A percentile compares a stretch with the other conserved stretches of the same genome.
phyloP scores from a whole-genome alignment of 441 rosid genomes.

The Croton setiger region DNA sequence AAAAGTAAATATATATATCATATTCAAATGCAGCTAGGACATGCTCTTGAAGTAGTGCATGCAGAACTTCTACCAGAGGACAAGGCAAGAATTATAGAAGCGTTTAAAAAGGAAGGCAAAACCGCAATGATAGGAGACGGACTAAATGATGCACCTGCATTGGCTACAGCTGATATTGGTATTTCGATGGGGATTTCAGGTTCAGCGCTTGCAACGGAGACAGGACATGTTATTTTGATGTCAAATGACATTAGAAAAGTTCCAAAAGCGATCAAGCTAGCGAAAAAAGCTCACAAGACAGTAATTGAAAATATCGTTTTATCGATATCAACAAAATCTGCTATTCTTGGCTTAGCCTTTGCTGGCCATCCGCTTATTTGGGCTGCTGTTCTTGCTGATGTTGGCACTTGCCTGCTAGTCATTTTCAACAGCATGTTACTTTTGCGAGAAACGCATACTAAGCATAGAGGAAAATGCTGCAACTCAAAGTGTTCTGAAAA shows the following conservation, averaged over 20 bases:
- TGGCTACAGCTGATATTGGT: conserved; percentile 83
- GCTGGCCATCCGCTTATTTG: conserved; percentile 83
- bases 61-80: conserved; percentile 82
- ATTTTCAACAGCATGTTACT: conserved; percentile 81
- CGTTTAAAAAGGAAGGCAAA: conserved; percentile 53
- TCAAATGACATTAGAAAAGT: conserved; percentile 81
- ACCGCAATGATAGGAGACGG: conserved; percentile 95
- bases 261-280: conserved; percentile 60
- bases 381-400: conserved; percentile 90
- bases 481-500: conserved; percentile 16
- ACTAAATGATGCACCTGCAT: conserved; percentile 85
- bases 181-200: conserved; percentile 96
- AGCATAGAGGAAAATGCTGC: conserved; percentile 32
- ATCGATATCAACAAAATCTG: conserved; percentile 57
- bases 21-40: conserved; percentile 43
- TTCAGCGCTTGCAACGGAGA: conserved; percentile 84
- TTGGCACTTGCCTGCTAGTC: conserved; percentile 79
- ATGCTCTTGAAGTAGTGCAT: conserved; percentile 53
- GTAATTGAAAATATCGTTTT: conserved; percentile 57
- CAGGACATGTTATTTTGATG: conserved; percentile 76
- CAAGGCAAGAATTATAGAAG: conserved; percentile 49
- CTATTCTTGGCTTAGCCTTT: conserved; percentile 60
- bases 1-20: too few species aligned
- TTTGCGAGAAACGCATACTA: conserved; percentile 28
- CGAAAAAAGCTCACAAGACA: conserved; percentile 52